phyloP scores from a whole-genome alignment of 768 basidiomycete species.

The Pilatotrama ljubarskyi region DNA sequence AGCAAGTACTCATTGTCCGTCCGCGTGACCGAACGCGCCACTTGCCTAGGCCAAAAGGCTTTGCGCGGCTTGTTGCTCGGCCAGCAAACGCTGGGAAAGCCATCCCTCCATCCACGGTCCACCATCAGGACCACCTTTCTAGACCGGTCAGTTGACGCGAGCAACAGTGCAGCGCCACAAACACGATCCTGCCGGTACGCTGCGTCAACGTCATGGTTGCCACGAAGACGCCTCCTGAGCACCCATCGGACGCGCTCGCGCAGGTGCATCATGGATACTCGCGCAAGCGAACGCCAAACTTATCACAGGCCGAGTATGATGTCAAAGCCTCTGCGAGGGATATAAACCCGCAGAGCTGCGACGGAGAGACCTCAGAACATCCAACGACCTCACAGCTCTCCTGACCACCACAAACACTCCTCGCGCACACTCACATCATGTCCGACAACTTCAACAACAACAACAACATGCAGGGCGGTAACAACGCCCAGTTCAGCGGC shows the following conservation, averaged over 20 bases:
- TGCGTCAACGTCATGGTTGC: conserved; percentile 7
- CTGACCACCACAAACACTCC: background rate
- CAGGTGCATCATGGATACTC: background rate
- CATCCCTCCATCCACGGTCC: too few species aligned
- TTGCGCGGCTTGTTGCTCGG: too few species aligned
- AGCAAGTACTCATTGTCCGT: too few species aligned
- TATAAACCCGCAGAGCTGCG: background rate
- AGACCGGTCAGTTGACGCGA: background rate
- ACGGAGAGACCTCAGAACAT: background rate
- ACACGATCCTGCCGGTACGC: background rate
- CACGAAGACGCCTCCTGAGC: background rate
- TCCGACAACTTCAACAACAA: conserved; percentile 6
- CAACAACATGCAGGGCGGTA: conserved; percentile 2
- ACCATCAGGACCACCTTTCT: too few species aligned
- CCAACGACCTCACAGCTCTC: background rate
- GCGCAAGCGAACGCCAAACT: background rate
- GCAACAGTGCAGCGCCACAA: background rate
- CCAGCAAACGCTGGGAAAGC: too few species aligned
- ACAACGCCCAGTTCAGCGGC: conserved; percentile 8
- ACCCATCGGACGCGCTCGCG: background rate
- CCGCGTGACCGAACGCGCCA: too few species aligned
- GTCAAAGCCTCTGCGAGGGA: background rate
- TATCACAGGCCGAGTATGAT: background rate
- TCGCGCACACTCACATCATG: conserved; percentile 1
- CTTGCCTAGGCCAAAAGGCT: too few species aligned